Evolutionary conservation across 345 rosid genomes (phyloP).

Genomic region (Conringia planisiliqua): DNA sequence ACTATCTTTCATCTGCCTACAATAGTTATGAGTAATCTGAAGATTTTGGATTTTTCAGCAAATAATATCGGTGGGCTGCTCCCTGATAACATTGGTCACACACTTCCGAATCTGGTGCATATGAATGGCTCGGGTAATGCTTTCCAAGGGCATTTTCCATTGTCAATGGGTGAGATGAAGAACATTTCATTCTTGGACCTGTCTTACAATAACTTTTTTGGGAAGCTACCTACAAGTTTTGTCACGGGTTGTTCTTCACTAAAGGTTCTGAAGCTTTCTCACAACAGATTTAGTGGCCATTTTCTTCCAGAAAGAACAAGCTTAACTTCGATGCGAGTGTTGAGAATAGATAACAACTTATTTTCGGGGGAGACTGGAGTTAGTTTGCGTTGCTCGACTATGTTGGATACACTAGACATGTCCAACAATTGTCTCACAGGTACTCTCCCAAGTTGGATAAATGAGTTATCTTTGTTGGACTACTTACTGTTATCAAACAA

Average conservation of each 20-base stretch:
- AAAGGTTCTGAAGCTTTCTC: neutral
- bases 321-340: neutral
- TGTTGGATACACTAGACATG: neutral
- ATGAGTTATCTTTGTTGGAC: neutral
- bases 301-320: neutral
- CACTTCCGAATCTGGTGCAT: neutral
- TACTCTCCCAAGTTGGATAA: constrained; percentile 7
- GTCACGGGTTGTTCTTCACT: neutral
- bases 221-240: constrained; percentile 10
- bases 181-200: neutral
- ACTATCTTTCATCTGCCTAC: neutral
- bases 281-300: constrained; percentile 3
- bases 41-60: neutral
- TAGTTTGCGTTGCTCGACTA: neutral
- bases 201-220: constrained; percentile 9
- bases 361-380: constrained; percentile 7
- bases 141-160: neutral
- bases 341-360: neutral
- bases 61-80: neutral
- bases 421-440: neutral
- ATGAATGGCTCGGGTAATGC: neutral
- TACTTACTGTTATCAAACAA: neutral
- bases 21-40: neutral
- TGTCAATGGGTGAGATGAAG: constrained; percentile 13
- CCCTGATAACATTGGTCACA: neutral